Evolutionary conservation across 225 moss, liverwort and hornwort species (phyloP).

Genomic region (Physcomitrellopsis africana): DNA sequence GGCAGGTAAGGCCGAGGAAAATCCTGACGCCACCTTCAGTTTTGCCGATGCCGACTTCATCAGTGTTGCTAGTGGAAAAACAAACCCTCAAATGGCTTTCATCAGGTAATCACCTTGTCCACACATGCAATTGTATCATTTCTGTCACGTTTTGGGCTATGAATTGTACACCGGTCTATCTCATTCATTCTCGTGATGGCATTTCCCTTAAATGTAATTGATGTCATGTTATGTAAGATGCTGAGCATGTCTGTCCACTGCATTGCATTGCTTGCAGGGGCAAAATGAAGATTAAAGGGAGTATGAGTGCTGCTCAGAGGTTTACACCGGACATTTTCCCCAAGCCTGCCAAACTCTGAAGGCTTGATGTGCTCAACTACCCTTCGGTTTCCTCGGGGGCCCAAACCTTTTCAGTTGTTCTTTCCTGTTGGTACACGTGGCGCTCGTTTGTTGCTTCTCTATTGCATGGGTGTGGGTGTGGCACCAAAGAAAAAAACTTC

Average conservation of each 20-base stretch:
- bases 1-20: constrained; percentile 69
- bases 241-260: constrained; percentile 19
- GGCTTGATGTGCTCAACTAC: constrained; percentile 3
- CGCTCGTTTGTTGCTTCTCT: no score
- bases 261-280: constrained; percentile 46
- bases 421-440: no score
- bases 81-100: constrained; percentile 87
- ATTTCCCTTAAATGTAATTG: not conserved
- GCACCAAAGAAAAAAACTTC: no score
- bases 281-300: constrained; percentile 75
- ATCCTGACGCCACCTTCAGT: constrained; percentile 51
- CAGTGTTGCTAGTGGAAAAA: constrained; percentile 71
- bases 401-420: no score
- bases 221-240: not conserved
- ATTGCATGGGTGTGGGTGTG: no score
- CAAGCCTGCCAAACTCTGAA: constrained; percentile 68
- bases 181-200: constrained; percentile 5
- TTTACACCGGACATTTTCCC: constrained; percentile 76
- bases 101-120: not conserved
- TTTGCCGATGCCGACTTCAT: constrained; percentile 91
- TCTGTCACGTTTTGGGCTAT: not conserved
- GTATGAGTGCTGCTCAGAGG: constrained; percentile 64
- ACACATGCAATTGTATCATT: not conserved
- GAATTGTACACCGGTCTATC: not conserved
- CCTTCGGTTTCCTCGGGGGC: no score